phyloP scores from a whole-genome alignment of 805 yeast genomes.

The Metschnikowia chrysomelidarum region DNA sequence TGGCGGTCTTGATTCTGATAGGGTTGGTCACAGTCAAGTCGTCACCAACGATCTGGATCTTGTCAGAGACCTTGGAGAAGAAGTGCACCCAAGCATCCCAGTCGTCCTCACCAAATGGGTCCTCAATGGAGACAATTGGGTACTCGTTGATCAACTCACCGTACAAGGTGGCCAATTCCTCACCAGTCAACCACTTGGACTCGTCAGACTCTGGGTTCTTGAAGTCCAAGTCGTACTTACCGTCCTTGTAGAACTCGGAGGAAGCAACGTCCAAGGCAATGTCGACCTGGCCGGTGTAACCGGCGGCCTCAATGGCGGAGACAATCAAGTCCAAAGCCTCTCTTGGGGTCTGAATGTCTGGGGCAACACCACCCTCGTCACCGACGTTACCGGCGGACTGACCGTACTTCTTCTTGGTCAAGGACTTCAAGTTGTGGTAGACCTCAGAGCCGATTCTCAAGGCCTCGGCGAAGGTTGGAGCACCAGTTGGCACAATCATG shows the following conservation, averaged over 20 bases:
- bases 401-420: conserved; percentile 94
- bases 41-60: conserved; percentile 92
- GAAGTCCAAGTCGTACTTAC: conserved; percentile 97
- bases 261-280: conserved; percentile 97
- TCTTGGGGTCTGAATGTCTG: conserved; percentile 90
- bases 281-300: conserved; percentile 88
- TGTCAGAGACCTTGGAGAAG: conserved; percentile 62
- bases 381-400: conserved; percentile 99
- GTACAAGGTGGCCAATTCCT: conserved; percentile 84
- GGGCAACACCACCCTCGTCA: conserved; percentile 99
- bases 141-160: conserved; percentile 74
- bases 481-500: conserved; percentile 97
- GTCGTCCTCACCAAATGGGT: conserved; percentile 99
- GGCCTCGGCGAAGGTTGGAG: conserved; percentile 89
- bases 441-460: conserved; percentile 97
- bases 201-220: conserved; percentile 93
- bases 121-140: conserved; percentile 98
- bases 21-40: conserved; percentile 99
- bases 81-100: conserved; percentile 98
- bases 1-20: conserved; percentile 88
- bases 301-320: conserved; percentile 87
- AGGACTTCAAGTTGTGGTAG: conserved; percentile 92
- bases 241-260: conserved; percentile 96
- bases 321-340: conserved; percentile 96
- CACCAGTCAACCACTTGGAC: conserved; percentile 88